Evolutionary conservation across 2,329 filamentous ascomycete species (phyloP).

Genomic region (Rhynchosporium agropyri): DNA sequence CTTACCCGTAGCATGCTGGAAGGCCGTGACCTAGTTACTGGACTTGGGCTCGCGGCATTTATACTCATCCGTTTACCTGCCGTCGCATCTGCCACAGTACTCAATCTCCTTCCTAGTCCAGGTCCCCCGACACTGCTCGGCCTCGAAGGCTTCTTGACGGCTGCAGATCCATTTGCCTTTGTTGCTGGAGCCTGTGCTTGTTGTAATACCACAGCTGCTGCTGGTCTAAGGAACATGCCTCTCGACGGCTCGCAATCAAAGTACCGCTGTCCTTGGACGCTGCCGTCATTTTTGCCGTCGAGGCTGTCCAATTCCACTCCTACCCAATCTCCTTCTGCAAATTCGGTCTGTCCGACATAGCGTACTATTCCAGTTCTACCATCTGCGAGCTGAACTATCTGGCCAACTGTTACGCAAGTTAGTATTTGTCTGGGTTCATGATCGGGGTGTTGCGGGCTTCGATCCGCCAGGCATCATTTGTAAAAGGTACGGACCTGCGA

Average conservation of each 20-base stretch:
- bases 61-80: slow-evolving; percentile 67
- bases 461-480: background rate
- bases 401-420: slow-evolving; percentile 42
- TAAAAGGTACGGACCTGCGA: background rate
- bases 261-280: slow-evolving; percentile 83
- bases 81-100: slow-evolving; percentile 54
- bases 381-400: slow-evolving; percentile 70
- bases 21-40: slow-evolving; percentile 60
- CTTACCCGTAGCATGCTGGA: slow-evolving; percentile 60
- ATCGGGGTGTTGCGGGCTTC: background rate
- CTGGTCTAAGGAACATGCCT: slow-evolving; percentile 83
- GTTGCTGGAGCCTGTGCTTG: slow-evolving; percentile 49
- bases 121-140: slow-evolving; percentile 51
- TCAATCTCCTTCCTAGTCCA: slow-evolving; percentile 44
- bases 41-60: slow-evolving; percentile 73
- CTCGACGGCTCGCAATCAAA: slow-evolving; percentile 79
- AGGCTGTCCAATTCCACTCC: slow-evolving; percentile 84
- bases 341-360: slow-evolving; percentile 78
- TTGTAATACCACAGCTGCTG: slow-evolving; percentile 63
- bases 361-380: slow-evolving; percentile 76
- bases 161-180: slow-evolving; percentile 39
- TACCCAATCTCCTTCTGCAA: slow-evolving; percentile 83
- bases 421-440: background rate
- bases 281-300: slow-evolving; percentile 91
- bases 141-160: slow-evolving; percentile 42